Evolutionary conservation across 495 filamentous ascomycete genomes (phyloP), one percentile per base, ranked within the genome.

Genomic region (Talaromyces stipitatus): DNA sequence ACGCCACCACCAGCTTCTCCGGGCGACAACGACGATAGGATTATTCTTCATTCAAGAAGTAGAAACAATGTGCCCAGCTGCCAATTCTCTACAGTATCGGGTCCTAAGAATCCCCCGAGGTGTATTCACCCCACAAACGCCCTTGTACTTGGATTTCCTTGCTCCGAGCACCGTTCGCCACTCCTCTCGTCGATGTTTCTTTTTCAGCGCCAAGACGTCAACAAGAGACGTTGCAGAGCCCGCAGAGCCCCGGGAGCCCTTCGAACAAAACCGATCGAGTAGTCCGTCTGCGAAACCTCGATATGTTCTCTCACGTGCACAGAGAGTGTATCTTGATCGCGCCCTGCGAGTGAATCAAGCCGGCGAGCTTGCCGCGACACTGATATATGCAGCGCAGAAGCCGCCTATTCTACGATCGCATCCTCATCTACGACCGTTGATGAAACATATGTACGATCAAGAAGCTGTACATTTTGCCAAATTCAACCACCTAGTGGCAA

Each of bases 381-480:
- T 92, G 24, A 95, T 95, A 66, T 95, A 95, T 73, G 83, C 78
- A 2, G 83, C 88, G 12, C 90, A 95, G 69, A 90, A 78, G 5
- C 88, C 86, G 0, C 87, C 89, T 28, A 70, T 97, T 50, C 72
- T 85, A 55, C 82, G 85, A 50, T 76, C 82, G 0, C 86, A 98
- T 65, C 91, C 92, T 0, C 90, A 94, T 67, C 85, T 98, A 20
- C 84, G 88, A 12, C 84, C 89, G 0, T 72, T 97, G 16, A 96
- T 98, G 89, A 84, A 87, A 57, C 94, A 97, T 76, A 98, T 98
- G 95, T 91, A 96, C 78, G 89, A 92, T 62, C 94, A 98, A 68
- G 94, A 98, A 76, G 90, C 85, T 5, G 84, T 81, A 7, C 94
- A 98, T 69, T 83, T 97, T 59, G 64, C 73, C 12, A 90, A 83